A percentile compares a stretch with the other conserved stretches of the same genome.
Conservation (phyloP, 257 asterid species). For the Solanum etuberosum region DNA sequence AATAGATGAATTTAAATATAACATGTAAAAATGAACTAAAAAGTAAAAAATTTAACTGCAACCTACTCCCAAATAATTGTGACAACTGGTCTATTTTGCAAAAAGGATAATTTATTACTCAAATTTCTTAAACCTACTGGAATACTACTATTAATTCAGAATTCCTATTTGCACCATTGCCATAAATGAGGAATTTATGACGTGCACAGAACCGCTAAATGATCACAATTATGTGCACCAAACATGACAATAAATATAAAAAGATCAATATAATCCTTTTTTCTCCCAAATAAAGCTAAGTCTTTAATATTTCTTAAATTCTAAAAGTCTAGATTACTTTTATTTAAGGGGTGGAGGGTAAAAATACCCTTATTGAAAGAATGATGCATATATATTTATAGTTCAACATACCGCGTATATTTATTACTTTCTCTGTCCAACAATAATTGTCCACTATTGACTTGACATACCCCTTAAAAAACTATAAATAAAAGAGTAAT, state of each 20-base stretch:
- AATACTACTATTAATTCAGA: not conserved
- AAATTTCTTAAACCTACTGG: not conserved
- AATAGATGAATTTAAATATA: too few species aligned
- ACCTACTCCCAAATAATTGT: not conserved
- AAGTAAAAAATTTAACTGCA: not conserved
- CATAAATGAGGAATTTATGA: not conserved
- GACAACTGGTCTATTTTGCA: not conserved
- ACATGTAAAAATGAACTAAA: not conserved
- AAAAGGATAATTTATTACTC: not conserved
- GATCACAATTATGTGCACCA: not conserved
- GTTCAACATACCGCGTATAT: not conserved
- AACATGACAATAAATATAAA: not conserved
- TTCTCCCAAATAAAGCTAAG: not conserved
- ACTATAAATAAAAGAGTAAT: too few species aligned
- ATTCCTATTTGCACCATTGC: not conserved
- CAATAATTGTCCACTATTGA: too few species aligned
- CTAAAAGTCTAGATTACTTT: not conserved
- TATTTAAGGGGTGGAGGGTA: too few species aligned
- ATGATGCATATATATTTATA: too few species aligned
- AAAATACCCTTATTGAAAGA: rapidly evolving
- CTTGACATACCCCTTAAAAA: too few species aligned
- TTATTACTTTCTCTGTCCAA: too few species aligned
- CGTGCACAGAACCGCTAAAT: not conserved
- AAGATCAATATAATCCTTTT: not conserved
- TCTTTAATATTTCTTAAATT: not conserved